Evolutionary conservation across 2,329 filamentous ascomycete species (phyloP).

Genomic region (Knufia petricola): DNA sequence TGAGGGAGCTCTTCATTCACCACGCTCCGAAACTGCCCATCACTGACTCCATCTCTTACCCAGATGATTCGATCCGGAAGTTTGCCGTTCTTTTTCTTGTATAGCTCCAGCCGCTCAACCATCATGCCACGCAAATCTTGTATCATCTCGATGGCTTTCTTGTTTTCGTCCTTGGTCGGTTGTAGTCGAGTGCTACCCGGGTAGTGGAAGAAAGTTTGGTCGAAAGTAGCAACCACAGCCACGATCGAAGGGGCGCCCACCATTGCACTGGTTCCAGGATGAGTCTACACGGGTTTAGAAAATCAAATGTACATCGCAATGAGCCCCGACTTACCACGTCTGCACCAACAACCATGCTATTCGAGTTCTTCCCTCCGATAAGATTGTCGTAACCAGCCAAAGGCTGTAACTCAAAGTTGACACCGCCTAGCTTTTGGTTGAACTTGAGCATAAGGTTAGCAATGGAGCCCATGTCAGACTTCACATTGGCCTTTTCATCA

Average conservation of each 20-base stretch:
- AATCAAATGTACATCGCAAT: too few relatives aligned
- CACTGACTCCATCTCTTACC: slow-evolving; percentile 80
- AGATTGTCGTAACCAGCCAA: background rate
- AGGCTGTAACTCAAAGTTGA: slow-evolving; percentile 43
- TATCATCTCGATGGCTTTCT: slow-evolving; percentile 55
- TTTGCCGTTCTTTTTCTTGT: slow-evolving; percentile 32
- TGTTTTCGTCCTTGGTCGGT: slow-evolving; percentile 26
- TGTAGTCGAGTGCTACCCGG: slow-evolving; percentile 63
- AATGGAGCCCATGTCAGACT: slow-evolving; percentile 37
- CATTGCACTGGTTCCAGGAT: slow-evolving; percentile 60
- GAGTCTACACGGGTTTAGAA: slow-evolving; percentile 40
- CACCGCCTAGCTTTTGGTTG: slow-evolving; percentile 68
- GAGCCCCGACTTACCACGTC: slow-evolving; percentile 50
- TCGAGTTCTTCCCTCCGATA: slow-evolving; percentile 25
- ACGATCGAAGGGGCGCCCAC: slow-evolving; percentile 58
- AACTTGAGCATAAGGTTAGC: slow-evolving; percentile 67
- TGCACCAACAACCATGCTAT: slow-evolving; percentile 77
- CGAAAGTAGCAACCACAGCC: slow-evolving; percentile 66
- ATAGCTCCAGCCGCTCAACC: slow-evolving; percentile 53
- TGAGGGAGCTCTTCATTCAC: slow-evolving; percentile 53
- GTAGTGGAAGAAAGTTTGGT: slow-evolving; percentile 63
- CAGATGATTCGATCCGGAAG: slow-evolving; percentile 66
- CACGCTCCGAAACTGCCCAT: slow-evolving; percentile 66
- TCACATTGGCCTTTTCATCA: background rate
- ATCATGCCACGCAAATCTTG: slow-evolving; percentile 53